Conservation (phyloP, 805 yeast species). For the Pichia phayaonensis region DNA sequence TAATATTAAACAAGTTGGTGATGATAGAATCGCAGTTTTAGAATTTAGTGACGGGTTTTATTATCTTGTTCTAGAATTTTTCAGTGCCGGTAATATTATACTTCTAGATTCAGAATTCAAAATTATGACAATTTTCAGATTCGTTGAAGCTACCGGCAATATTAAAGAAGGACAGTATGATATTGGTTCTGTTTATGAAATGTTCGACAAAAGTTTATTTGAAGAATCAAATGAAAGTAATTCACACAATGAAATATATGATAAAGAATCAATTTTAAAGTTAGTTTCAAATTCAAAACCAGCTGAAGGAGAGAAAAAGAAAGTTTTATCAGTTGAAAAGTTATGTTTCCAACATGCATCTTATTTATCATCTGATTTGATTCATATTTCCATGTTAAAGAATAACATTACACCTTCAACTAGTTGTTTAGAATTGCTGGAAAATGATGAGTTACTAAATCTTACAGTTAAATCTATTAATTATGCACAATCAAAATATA, state of each 20-base stretch:
- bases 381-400: conserved; percentile 48
- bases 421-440: conserved; percentile 25
- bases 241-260: conserved; percentile 15
- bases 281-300: conserved; percentile 36
- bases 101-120: conserved; percentile 61
- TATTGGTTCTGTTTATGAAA: conserved; percentile 63
- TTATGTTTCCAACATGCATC: conserved; percentile 60
- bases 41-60: conserved; percentile 77
- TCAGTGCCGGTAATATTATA: conserved; percentile 89
- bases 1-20: conserved; percentile 61
- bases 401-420: conserved; percentile 36
- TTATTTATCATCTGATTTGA: conserved; percentile 70
- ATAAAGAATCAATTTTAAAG: conserved; percentile 24
- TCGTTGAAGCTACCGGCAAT: conserved; percentile 49
- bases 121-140: conserved; percentile 68
- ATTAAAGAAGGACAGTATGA: conserved; percentile 61
- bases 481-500: conserved; percentile 39
- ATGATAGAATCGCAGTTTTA: conserved; percentile 77
- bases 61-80: conserved; percentile 80
- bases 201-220: conserved; percentile 51
- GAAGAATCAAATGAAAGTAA: conserved; percentile 5
- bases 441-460: conserved; percentile 23
- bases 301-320: conserved; percentile 32
- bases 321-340: conserved; percentile 59
- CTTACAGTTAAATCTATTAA: conserved; percentile 37